phyloP scores from a whole-genome alignment of 768 basidiomycete species.

The Pleurotus citrinopileatus region DNA sequence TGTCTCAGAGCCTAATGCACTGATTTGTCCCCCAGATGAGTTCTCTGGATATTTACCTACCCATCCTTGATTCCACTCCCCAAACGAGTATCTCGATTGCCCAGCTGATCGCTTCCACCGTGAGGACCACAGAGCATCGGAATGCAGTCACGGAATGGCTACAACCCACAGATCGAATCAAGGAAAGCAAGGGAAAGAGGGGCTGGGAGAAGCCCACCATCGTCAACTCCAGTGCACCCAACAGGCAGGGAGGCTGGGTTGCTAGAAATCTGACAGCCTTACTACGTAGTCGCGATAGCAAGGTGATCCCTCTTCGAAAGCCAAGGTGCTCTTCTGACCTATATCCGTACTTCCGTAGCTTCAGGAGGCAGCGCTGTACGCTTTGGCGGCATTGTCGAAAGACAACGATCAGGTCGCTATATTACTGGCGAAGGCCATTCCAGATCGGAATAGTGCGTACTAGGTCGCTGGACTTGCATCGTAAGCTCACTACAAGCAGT shows the following conservation, averaged over 20 bases:
- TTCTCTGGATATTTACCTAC: slow-evolving; percentile 64
- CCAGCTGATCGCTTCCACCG: slow-evolving; percentile 51
- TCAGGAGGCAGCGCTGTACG: slow-evolving; percentile 64
- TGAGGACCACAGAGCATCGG: slow-evolving; percentile 51
- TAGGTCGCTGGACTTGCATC: not conserved
- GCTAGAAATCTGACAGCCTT: slow-evolving; percentile 47
- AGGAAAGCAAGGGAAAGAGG: slow-evolving; percentile 54
- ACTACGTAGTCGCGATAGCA: slow-evolving; percentile 48
- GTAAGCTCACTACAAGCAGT: slow-evolving; percentile 15
- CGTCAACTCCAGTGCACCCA: slow-evolving; percentile 32
- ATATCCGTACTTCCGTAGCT: too few relatives aligned
- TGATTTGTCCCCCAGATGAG: slow-evolving; percentile 38
- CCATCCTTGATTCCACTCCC: slow-evolving; percentile 48
- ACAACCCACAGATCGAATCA: slow-evolving; percentile 51
- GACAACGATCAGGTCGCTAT: slow-evolving; percentile 56
- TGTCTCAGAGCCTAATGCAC: not conserved
- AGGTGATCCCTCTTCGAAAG: too few relatives aligned
- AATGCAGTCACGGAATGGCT: slow-evolving; percentile 57
- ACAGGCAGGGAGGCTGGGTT: slow-evolving; percentile 57
- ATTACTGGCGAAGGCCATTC: slow-evolving; percentile 39
- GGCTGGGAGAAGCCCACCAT: slow-evolving; percentile 71
- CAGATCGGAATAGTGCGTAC: slow-evolving; percentile 36
- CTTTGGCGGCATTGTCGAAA: slow-evolving; percentile 62
- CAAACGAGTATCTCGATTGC: slow-evolving; percentile 50
- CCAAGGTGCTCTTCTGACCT: too few relatives aligned